phyloP scores from a whole-genome alignment of 257 asterid genomes.

The Solanum arcanum region DNA sequence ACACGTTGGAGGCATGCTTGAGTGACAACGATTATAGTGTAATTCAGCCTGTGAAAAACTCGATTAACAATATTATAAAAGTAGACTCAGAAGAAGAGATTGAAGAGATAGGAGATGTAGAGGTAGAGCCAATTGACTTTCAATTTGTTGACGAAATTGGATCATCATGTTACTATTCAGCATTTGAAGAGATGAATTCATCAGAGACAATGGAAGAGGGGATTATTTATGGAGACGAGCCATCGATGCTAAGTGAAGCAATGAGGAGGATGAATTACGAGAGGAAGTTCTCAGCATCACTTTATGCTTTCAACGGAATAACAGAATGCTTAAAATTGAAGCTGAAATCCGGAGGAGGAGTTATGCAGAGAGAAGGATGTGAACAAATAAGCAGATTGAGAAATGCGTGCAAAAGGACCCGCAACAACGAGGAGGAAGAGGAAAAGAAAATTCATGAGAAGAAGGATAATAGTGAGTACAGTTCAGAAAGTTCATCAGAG shows the following conservation, averaged over 20 bases:
- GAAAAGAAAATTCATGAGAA: not conserved
- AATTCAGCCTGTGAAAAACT: not conserved
- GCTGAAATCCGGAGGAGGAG: slow-evolving; percentile 17
- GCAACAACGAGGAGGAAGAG: slow-evolving; percentile 9
- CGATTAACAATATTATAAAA: not conserved
- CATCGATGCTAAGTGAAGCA: slow-evolving; percentile 37
- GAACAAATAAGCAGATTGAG: slow-evolving; percentile 36
- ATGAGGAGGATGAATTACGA: slow-evolving; percentile 71
- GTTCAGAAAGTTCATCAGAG: not conserved
- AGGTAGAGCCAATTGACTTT: slow-evolving; percentile 29
- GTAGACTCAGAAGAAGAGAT: slow-evolving; percentile 9
- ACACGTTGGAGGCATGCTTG: slow-evolving; percentile 1
- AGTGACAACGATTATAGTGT: slow-evolving; percentile 1
- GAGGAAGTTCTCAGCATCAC: slow-evolving; percentile 66
- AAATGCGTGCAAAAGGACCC: slow-evolving; percentile 33
- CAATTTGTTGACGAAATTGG: slow-evolving; percentile 58
- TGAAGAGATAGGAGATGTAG: slow-evolving; percentile 20
- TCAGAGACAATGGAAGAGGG: slow-evolving; percentile 1
- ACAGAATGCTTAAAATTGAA: slow-evolving; percentile 56
- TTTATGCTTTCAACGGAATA: slow-evolving; percentile 71
- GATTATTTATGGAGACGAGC: slow-evolving; percentile 15
- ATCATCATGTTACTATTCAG: slow-evolving; percentile 34
- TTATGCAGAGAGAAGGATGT: slow-evolving; percentile 12
- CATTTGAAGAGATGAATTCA: slow-evolving; percentile 41
- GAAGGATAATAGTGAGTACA: not conserved